Evolutionary conservation across 768 basidiomycete species (phyloP).

Genomic region (Galerina sulciceps): DNA sequence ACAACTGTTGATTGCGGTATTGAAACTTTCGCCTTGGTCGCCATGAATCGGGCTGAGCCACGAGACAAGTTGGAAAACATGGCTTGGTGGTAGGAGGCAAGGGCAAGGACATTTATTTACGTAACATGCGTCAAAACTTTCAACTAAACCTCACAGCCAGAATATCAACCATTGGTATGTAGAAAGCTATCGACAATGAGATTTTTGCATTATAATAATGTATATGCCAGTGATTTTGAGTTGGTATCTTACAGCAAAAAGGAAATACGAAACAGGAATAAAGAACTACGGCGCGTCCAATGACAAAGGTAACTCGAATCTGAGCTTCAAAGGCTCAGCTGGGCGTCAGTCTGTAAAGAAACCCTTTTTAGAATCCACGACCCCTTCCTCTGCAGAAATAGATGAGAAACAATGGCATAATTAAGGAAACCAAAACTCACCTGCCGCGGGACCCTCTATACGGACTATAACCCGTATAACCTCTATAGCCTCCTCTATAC

Average conservation of each 20-base stretch:
- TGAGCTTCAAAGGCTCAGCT: neutral
- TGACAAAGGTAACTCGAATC: neutral
- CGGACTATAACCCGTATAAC: slow-evolving; percentile 58
- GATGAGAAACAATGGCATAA: neutral
- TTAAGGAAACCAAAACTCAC: slow-evolving; percentile 41
- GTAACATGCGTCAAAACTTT: slow-evolving; percentile 14
- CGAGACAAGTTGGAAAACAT: slow-evolving; percentile 44
- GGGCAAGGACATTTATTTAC: slow-evolving; percentile 15
- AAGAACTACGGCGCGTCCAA: neutral
- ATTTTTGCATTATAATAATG: slow-evolving; percentile 18
- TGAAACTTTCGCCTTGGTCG: slow-evolving; percentile 41
- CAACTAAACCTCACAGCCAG: neutral
- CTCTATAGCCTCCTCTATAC: slow-evolving; percentile 46
- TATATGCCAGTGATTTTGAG: slow-evolving; percentile 14
- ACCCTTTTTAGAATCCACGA: slow-evolving; percentile 62
- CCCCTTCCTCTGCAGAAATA: slow-evolving; percentile 50
- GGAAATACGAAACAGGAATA: slow-evolving; percentile 1
- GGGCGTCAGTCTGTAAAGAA: neutral
- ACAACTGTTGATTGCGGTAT: slow-evolving; percentile 15
- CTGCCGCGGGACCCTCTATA: slow-evolving; percentile 75
- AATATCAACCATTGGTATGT: neutral
- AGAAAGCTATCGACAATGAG: slow-evolving; percentile 7
- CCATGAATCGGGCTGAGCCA: slow-evolving; percentile 43
- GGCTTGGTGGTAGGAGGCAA: slow-evolving; percentile 4
- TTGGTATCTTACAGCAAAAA: slow-evolving; percentile 26